Base-by-base conservation (phyloP, 495 filamentous ascomycete genomes). In the Trichoderma erinaceum region DNA sequence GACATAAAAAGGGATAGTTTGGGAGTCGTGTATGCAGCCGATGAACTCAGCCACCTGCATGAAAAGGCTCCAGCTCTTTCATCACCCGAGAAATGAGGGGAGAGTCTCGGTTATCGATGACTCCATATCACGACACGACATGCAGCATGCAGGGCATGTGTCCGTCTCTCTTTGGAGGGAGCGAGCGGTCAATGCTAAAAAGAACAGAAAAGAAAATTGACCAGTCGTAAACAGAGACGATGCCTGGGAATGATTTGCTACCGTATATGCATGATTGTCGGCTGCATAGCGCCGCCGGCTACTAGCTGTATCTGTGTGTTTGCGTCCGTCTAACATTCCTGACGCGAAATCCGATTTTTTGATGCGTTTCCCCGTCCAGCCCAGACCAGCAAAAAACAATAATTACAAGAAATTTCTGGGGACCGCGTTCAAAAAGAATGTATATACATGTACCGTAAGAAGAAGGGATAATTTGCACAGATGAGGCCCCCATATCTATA, bases 111-210 rank as follows among this genome's bases (percentile, higher is more conserved):
- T 38, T 38, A 38, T 38, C 35, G 5, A 38, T 38, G 35, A 7
- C 35, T 38, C 35, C 35, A 38, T 38, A 38, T 38, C 35, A 38
- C 35, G 35, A 48, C 44, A 48, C 35, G 35, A 48, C 44, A 48
- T 48, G 48, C 48, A 61, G 27, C 27, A 61, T 61, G 56, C 56
- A 61, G n/a, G 27, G 23, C 21, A 61, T 61, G 25, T 61, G 56
- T 61, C 56, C 50, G 50, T n/a, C 27, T 61, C 56, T 61, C 56
- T 32, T 15, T 27, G 56, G 23, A 32, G 25, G 56, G 27, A n/a
- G 8, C 11, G 25, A 29, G 25, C 10, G 8, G 10, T 13, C 6
- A 10, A 16, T 27, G 35, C 35, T 4, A 38, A 38, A 38, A 0
- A 10, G 8, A 38, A 38, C 3, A 38, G 35, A 38, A 38, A 38